Evolutionary conservation across 176 grass and related monocot species (phyloP), one percentile per base, ranked within the genome.

Genomic region (Poa pratensis): DNA sequence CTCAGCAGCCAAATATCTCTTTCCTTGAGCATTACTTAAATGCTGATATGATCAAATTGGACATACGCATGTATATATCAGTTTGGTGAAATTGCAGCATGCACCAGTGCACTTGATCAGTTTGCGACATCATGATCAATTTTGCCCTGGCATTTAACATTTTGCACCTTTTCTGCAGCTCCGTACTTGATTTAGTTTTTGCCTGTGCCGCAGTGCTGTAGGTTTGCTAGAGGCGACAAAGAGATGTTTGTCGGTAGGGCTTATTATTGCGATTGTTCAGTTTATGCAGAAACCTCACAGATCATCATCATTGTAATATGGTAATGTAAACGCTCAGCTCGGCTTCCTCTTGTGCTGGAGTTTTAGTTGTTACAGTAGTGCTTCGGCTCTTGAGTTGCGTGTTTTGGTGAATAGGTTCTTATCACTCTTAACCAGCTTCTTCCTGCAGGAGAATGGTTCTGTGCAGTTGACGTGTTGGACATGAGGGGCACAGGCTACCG

Each of bases 211-310:
- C 84, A 61, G 83, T 24, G 54, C 40, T 69, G 75, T 90, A 87
- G 80, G 80, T 70, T 84, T 42, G 23, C 72, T 82, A 86, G 69
- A 81, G 68, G 60, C 75, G 85, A 84, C 76, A 80, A 46, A 46
- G 75, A 61, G 35, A 37, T 87, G 68, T 68, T 89, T 89, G 60
- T 87, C 19, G 49, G 39, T 84, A 82, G 83, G 83, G 78, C 80
- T 86, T 63, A 28, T 77, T 77, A 66, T 61, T 48, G n/a, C 2
- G 0, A 46, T 46, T 11, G 43, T 72, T 45, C n/a, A 0, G 40
- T 77, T 80, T 62, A 74, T 80, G 80, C 89, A 87, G 81, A 87
- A 76, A 87, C 76, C 80, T 90, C 81, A 90, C 80, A 76, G 80
- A 76, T 83, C 75, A 42, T 42, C 7, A 42, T 46, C 43, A 58